phyloP scores from a whole-genome alignment of 75 land plant genomes.

The Sequoia sempervirens region DNA sequence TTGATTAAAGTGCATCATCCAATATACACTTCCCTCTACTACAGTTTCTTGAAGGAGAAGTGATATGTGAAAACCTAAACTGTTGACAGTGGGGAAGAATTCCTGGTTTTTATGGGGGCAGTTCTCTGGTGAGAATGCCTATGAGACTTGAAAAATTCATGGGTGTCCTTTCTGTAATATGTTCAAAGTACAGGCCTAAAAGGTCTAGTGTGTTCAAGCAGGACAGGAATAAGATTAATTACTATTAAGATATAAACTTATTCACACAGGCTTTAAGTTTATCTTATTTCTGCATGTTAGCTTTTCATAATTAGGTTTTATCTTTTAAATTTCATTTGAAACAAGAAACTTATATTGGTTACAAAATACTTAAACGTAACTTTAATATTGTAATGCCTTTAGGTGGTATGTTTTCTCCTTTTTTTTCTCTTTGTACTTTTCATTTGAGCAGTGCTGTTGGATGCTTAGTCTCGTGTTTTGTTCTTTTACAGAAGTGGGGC shows the following conservation, averaged over 20 bases:
- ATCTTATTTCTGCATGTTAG: neutral
- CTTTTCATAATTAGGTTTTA: neutral
- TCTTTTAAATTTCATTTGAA: neutral
- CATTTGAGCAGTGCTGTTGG: neutral
- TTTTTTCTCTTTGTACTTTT: neutral
- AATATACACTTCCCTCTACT: too few species aligned
- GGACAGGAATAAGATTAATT: neutral
- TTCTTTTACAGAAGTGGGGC: conserved; percentile 1
- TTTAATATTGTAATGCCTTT: neutral
- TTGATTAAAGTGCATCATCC: too few species aligned
- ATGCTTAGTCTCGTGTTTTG: neutral
- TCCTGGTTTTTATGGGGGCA: neutral
- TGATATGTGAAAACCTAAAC: neutral
- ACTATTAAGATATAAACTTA: neutral
- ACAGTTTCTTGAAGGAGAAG: neutral
- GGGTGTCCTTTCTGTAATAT: neutral
- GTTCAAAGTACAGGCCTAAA: neutral
- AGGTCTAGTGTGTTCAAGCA: neutral
- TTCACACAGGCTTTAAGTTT: neutral
- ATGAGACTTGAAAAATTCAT: neutral
- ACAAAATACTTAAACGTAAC: neutral
- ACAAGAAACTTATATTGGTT: neutral
- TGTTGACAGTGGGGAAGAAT: neutral
- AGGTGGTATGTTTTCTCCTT: neutral
- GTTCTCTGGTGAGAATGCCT: neutral